Base-by-base conservation (phyloP, 106 monocot genomes). In the Narthecium ossifragum region DNA sequence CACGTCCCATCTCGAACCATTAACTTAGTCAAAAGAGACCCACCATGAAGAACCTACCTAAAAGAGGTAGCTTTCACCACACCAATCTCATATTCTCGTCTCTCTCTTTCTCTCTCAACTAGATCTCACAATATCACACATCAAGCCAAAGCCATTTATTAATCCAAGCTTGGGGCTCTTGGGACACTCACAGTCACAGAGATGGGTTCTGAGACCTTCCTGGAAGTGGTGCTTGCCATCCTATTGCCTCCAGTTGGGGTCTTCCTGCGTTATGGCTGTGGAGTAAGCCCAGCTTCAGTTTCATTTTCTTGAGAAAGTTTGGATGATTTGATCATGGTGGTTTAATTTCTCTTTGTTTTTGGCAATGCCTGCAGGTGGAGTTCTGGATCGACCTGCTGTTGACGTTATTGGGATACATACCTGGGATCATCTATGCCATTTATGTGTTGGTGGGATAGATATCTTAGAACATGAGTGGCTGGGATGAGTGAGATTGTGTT, bases 151-250 rank as follows among this genome's bases (percentile, higher is more conserved):
- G n/a, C n/a, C n/a, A n/a, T n/a, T n/a, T n/a, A n/a, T n/a, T n/a
- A n/a, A n/a, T n/a, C n/a, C n/a, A n/a, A n/a, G n/a, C n/a, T n/a
- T n/a, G n/a, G n/a, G n/a, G n/a, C n/a, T n/a, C n/a, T n/a, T n/a
- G n/a, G n/a, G n/a, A n/a, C n/a, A n/a, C n/a, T n/a, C n/a, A n/a
- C n/a, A n/a, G n/a, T n/a, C n/a, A n/a, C n/a, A 12, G 46, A 46
- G n/a, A 80, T 80, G 80, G 75, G 75, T 26, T 65, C 70, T 14
- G 75, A 70, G 49, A 75, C 75, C 10, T 80, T 80, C 36, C 32
- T 80, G 40, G 80, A 80, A 40, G 60, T 80, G 3, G 26, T 79
- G 26, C 62, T 79, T 5, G 68, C 79, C 18, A 79, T 79, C 20
- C 59, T 79, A n/a, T 31, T 79, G 51, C 79, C 79, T 15, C 79